phyloP scores from a whole-genome alignment of 805 yeast genomes.

The Yamadazyma philogaea region DNA sequence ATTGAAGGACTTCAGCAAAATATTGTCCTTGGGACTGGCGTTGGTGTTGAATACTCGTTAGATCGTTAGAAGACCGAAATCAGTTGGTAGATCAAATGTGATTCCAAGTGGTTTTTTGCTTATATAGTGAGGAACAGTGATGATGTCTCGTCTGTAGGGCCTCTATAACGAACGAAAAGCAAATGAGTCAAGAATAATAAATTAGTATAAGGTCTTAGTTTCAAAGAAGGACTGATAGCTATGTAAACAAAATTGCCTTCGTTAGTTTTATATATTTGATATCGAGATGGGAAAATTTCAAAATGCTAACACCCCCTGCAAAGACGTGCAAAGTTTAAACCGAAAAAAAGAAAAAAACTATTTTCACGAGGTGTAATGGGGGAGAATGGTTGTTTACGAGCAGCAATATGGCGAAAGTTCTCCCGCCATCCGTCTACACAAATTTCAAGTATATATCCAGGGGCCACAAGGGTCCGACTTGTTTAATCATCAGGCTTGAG shows the following conservation, averaged over 20 bases:
- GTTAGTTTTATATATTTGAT: conserved; percentile 1
- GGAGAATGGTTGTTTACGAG: not conserved
- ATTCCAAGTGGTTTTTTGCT: not conserved
- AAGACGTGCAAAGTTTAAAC: conserved; percentile 3
- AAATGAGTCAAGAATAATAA: not conserved
- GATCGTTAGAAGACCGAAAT: not conserved
- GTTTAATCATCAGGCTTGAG: too few species aligned
- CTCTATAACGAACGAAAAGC: not conserved
- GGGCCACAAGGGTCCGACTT: too few species aligned
- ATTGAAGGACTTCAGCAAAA: too few species aligned
- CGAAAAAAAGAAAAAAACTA: conserved; percentile 1
- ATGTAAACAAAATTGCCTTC: not conserved
- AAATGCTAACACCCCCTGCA: conserved; percentile 4
- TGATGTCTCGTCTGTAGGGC: conserved; percentile 1
- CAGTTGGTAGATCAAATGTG: not conserved
- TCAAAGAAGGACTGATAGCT: not conserved
- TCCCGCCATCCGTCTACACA: too few species aligned
- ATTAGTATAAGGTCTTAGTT: not conserved
- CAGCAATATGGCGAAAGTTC: too few species aligned
- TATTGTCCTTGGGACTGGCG: too few species aligned
- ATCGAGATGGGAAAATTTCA: conserved; percentile 1
- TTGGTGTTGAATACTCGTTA: not conserved
- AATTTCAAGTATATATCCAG: too few species aligned
- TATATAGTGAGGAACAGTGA: not conserved
- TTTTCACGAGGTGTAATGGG: not conserved